Base-by-base conservation (phyloP, 805 yeast genomes). In the Candida montana region DNA sequence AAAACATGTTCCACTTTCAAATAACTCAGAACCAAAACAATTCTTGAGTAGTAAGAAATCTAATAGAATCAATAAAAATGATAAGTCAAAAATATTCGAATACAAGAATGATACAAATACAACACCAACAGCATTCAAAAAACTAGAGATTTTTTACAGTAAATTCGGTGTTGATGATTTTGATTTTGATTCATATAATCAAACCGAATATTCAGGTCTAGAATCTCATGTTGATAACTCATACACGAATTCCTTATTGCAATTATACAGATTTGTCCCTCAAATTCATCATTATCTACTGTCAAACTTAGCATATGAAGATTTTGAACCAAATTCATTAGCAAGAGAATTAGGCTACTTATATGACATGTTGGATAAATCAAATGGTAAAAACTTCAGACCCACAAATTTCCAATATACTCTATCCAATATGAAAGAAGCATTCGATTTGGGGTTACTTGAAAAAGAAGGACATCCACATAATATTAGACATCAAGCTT, bases 101-200 rank as follows among this genome's bases (percentile, higher is more conserved):
- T 58, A 52, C 37, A 63, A 55, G 19, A 50, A 63, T 11, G 42
- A 41, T 1, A 37, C 64, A 42, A 66, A 73, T 53, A 57, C 63
- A 28, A 69, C 79, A 1, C 96, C 96, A 1, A 81, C 81, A 39
- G 84, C 90, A 28, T 91, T 83, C 64, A 68, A 79, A 31, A 77
- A 80, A 51, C 67, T 87, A 35, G 84, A 82, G 45, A 85, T 91
- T 40, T 74, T 82, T 32, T 91, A 90, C 61, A 84, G 95, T 42
- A 81, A 77, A 53, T 91, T 88, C 61, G 99, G 99, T 21, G 89
- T 93, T 24, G 88, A 83, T 51, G 96, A 89, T 60, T 93, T 93
- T 63, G 96, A 91, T 64, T 91, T 93, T 58, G 81, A 76, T 40
- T 83, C 80, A 53, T 91, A 83, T 67, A 91, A 91, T 57, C 69